A percentile compares a stretch with the other conserved stretches of the same genome.
These are phyloP conservation scores for Sisymbrium altissimum DNA, from an alignment of 345 rosid species.

Conservation along the genomic window DNA sequence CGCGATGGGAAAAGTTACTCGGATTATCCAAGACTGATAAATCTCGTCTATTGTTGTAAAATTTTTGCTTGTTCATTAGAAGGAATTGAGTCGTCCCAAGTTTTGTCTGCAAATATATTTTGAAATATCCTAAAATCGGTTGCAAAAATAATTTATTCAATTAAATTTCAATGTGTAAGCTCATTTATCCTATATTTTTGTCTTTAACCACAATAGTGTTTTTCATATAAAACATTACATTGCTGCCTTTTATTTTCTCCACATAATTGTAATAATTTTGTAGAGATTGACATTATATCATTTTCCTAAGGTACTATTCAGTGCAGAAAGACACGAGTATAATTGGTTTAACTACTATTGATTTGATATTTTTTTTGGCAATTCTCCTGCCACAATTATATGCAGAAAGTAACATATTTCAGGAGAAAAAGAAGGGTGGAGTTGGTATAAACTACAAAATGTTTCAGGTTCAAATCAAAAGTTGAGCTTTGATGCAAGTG, in stretches of 20 bases:
- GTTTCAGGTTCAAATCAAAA: neutral
- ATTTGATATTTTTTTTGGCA: neutral
- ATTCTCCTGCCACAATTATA: neutral
- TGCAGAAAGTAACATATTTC: neutral
- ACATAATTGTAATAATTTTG: neutral
- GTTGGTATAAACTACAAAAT: neutral
- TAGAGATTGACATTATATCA: neutral
- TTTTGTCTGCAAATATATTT: constrained; percentile 5
- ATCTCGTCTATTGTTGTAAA: neutral
- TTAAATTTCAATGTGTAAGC: neutral
- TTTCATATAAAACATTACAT: neutral
- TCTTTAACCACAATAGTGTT: neutral
- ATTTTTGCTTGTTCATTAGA: constrained; percentile 3
- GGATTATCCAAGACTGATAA: constrained; percentile 47
- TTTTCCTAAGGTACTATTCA: neutral
- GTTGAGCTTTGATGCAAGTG: constrained; percentile 8
- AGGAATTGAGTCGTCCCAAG: constrained; percentile 5
- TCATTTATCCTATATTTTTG: neutral
- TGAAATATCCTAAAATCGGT: neutral
- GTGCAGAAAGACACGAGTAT: neutral
- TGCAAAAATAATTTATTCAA: neutral
- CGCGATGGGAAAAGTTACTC: constrained; percentile 66
- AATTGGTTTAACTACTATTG: neutral
- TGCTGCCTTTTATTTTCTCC: too few relatives aligned
- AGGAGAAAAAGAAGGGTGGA: neutral